Conservation (phyloP, 352 stramenopile species). For the Globisporangium nagaii region DNA sequence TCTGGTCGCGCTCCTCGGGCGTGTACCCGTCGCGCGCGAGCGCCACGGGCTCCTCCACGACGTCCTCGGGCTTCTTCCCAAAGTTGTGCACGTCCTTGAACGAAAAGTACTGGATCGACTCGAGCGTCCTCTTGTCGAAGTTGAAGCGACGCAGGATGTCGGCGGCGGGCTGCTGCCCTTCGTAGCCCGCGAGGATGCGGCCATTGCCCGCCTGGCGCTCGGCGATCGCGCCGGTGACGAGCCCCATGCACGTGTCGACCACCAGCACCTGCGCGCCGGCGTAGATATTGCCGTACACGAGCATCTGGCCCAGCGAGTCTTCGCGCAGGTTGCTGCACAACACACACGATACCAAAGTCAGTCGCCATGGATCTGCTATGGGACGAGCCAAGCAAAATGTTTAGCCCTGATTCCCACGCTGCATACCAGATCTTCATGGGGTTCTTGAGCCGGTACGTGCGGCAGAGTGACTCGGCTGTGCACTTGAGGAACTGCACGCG, state of each 20-base stretch:
- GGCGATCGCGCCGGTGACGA: conserved; percentile 87
- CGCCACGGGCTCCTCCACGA: conserved; percentile 32
- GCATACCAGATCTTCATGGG: conserved; percentile 80
- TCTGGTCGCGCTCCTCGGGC: conserved; percentile 47
- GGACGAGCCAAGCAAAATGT: no score
- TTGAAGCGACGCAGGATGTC: conserved; percentile 85
- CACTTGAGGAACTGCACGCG: conserved; percentile 81
- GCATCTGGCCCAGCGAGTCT: conserved; percentile 91
- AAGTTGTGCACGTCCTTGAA: conserved; percentile 58
- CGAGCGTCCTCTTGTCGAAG: conserved; percentile 69
- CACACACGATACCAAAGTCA: not conserved
- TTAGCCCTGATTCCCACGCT: no score
- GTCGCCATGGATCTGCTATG: not conserved
- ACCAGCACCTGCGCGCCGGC: conserved; percentile 87
- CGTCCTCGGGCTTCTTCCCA: conserved; percentile 42
- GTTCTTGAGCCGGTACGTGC: conserved; percentile 88
- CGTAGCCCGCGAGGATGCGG: conserved; percentile 63
- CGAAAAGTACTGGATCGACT: conserved; percentile 73
- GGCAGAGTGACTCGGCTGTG: conserved; percentile 86
- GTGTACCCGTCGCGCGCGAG: conserved; percentile 47
- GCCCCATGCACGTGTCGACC: conserved; percentile 90
- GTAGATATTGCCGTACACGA: conserved; percentile 91
- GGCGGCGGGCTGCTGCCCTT: conserved; percentile 65
- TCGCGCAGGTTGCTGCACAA: conserved; percentile 71
- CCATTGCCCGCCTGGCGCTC: conserved; percentile 71